Base-by-base conservation (phyloP, 2,329 filamentous ascomycete genomes). In the Cryphonectria carpinicola region DNA sequence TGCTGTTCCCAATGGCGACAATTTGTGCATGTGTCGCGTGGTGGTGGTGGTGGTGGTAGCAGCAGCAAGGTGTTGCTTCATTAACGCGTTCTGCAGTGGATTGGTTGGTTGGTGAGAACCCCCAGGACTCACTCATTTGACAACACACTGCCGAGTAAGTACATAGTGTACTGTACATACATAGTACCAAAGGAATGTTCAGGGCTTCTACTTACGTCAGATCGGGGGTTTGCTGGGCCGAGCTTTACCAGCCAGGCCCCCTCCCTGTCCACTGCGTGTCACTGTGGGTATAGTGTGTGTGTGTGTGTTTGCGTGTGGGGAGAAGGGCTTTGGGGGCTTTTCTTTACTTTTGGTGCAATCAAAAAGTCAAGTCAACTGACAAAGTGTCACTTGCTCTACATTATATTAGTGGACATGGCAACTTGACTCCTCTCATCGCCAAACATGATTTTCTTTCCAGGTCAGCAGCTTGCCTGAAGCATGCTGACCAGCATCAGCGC, bases 131-230 rank as follows among this genome's bases (percentile, higher is more conserved):
- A 17, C 32, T 32, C 32, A 32, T 32, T 10, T 56, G n/a, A 56
- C 52, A 25, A 56, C 52, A 56, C 52, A 56, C 25, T 56, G 25
- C 4, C 52, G 28, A 25, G 37, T 37, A 10, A 37, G 32, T 28
- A 28, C 28, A 28, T 28, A 28, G 28, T 28, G 37, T 39, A 39
- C 37, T 39, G 37, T 39, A 39, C 28, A 28, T 28, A 28, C 28
- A 28, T 28, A 39, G 37, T 39, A 39, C 49, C n/a, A 13, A 19
- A 22, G 43, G 43, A 11, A 8, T 25, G 52, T 14, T 17, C 52
- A 56, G 52, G 52, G 52, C 52, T 13, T 56, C n/a, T 56, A 10
- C 37, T 65, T 65, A 65, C 62, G 62, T 65, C 62, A 65, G 62
- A 22, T 49, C 41, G 62, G 62, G 43, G 43, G 62, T 14, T 14